Evolutionary conservation across 805 yeast genomes (phyloP).

Genomic region (Starmerella bombicola): DNA sequence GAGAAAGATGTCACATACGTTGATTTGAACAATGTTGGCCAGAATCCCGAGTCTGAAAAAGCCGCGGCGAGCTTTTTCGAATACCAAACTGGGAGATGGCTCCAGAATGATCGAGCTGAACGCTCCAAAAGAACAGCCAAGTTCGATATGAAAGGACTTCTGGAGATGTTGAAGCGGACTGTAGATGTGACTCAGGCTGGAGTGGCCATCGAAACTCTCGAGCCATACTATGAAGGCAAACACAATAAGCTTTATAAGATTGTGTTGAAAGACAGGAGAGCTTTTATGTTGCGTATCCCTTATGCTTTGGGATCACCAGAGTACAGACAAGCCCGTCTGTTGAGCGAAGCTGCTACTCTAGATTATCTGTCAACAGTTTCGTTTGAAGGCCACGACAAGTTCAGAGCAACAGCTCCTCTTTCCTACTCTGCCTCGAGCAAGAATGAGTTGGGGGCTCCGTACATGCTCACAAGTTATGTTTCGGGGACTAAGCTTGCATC

Average conservation of each 20-base stretch:
- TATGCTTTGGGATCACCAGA: conserved; percentile 61
- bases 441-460: conserved; percentile 62
- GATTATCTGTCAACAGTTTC: conserved; percentile 46
- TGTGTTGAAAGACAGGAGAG: conserved; percentile 46
- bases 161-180: conserved; percentile 29
- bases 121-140: conserved; percentile 64
- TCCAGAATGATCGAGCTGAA: conserved; percentile 61
- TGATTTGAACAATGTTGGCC: conserved; percentile 17
- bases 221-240: conserved; percentile 85
- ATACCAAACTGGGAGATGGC: conserved; percentile 94
- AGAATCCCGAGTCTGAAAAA: conserved; percentile 10
- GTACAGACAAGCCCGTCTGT: conserved; percentile 44
- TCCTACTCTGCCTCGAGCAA: conserved; percentile 51
- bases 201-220: conserved; percentile 50
- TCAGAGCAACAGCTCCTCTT: conserved; percentile 28
- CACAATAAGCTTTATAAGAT: conserved; percentile 80
- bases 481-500: conserved; percentile 78
- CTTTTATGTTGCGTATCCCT: conserved; percentile 72
- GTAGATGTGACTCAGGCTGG: conserved; percentile 27
- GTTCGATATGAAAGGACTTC: conserved; percentile 69
- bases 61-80: conserved; percentile 46
- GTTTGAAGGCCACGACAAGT: conserved; percentile 40
- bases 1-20: conserved; percentile 16
- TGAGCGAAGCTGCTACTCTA: conserved; percentile 86
- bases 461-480: conserved; percentile 64